Base-by-base conservation (phyloP, 768 basidiomycete genomes). In the Chiua virens region DNA sequence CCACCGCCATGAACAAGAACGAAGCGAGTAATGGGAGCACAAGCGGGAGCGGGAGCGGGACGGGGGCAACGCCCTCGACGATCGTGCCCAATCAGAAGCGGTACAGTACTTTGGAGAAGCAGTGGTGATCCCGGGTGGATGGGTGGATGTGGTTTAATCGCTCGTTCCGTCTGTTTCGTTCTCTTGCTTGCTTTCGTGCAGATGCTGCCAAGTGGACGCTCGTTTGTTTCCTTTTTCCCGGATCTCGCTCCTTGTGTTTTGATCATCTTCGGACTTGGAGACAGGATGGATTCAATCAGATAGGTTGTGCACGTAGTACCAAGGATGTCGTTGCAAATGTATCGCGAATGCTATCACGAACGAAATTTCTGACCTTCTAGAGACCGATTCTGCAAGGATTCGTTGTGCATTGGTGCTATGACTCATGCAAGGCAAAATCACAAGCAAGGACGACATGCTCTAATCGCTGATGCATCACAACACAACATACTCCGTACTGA, bases 401-500 rank as follows among this genome's bases (percentile, higher is more conserved):
- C 8, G 20, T 39, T 18, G 15, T 17, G 35, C 34, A 17, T 34
- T 17, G 34, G 1, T 34, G 34, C 34, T 34, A 34, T 7, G 32
- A 15, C n/a, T n/a, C n/a, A n/a, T 34, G 14, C 32, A 1, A 34
- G 13, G 15, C 17, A 17, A 34, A 17, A 34, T 30, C 30, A 30
- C 13, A 14, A 30, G 13, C 11, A 7, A 30, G n/a, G n/a, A n/a
- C n/a, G n/a, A n/a, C n/a, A n/a, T n/a, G n/a, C n/a, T n/a, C n/a
- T n/a, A 7, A 34, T 7, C 34, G 15, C 8, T 6, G 23, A 15
- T 17, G 22, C 18, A 8, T 69, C 54, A 70, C 50, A 84, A 73
- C 47, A 86, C 82, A 42, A 76, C 63, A 61, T 85, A 86, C 59
- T 80, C 76, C 32, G 75, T 66, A 11, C 63, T 74, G 20, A 83